Base-by-base conservation (phyloP, 306 rosid genomes). In the Rosa lucieae region DNA sequence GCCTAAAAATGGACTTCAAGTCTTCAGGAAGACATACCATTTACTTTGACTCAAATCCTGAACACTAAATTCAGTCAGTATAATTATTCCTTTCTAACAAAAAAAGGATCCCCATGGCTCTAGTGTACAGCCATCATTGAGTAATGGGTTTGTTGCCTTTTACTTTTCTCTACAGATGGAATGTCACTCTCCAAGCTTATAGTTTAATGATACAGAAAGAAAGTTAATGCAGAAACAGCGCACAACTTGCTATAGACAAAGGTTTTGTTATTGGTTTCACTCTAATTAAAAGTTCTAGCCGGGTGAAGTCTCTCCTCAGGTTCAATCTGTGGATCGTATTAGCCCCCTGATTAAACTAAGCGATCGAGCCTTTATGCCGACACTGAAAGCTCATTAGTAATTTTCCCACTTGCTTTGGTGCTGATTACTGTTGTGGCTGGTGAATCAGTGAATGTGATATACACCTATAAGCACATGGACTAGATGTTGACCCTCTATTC, bases 321-420 rank as follows among this genome's bases (percentile, higher is more conserved):
- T 68, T 80, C 43, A 29, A 62, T 46, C 42, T 52, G 65, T 66
- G 70, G 65, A 32, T 44, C 15, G 53, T 59, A 44, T 51, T 75
- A 47, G 71, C 43, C 58, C 63, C 8, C 8, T 2, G 3, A 72
- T 61, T 67, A 75, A 71, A 51, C 23, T 70, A 75, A 78, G 70
- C 21, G 26, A 73, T 3, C 63, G 8, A 49, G 43, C 46, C 44
- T 78, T 75, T 70, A 66, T 10, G 63, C 80, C 72, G 72, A 78
- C 87, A 80, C 40, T 51, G 3, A 73, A 71, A 75, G 44, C 68
- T 47, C 72, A 75, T 35, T 53, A 52, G 39, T 17, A 69, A 73
- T 7, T 67, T 67, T 29, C 75, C 77, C 79, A 86, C 78, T 80
- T 51, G 59, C 69, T 48, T 48, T 81, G 79, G 81, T 86, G 87